These are phyloP conservation scores for Chrysanthemum lavandulifolium DNA, from an alignment of 129 eudicot species.

Conservation along the genomic window DNA sequence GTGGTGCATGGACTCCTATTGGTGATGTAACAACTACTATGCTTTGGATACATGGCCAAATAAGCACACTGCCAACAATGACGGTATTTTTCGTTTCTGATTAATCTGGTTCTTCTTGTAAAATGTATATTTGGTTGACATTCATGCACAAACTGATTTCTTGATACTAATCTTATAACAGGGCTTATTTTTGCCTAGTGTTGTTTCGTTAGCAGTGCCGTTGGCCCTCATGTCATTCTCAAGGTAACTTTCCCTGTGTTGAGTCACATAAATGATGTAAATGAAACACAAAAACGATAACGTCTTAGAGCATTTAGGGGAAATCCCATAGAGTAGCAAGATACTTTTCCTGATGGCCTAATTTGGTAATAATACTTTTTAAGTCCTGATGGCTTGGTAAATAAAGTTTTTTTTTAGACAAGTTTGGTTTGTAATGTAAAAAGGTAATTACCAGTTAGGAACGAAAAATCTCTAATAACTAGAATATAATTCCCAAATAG, in stretches of 20 bases:
- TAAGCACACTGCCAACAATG: constrained; percentile 87
- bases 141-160: not conserved
- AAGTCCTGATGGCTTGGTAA: no score
- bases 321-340: no score
- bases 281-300: no score
- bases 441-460: no score
- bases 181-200: constrained; percentile 70
- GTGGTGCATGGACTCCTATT: constrained; percentile 99
- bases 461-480: no score
- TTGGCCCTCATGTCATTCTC: constrained; percentile 93
- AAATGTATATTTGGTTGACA: not conserved
- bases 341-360: no score
- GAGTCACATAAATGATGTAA: no score
- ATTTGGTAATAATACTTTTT: no score
- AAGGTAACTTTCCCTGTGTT: constrained; percentile 44
- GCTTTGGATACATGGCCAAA: constrained; percentile 99
- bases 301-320: no score
- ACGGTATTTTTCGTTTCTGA: constrained; percentile 47
- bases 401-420: no score
- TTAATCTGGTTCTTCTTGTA: not conserved
- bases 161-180: constrained; percentile 30
- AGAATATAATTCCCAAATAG: no score
- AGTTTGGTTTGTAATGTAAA: no score
- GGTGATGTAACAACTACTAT: constrained; percentile 99
- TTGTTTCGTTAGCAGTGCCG: constrained; percentile 85